Conservation (phyloP, 108 stramenopile species). For the Halocafeteria seosinensis region DNA sequence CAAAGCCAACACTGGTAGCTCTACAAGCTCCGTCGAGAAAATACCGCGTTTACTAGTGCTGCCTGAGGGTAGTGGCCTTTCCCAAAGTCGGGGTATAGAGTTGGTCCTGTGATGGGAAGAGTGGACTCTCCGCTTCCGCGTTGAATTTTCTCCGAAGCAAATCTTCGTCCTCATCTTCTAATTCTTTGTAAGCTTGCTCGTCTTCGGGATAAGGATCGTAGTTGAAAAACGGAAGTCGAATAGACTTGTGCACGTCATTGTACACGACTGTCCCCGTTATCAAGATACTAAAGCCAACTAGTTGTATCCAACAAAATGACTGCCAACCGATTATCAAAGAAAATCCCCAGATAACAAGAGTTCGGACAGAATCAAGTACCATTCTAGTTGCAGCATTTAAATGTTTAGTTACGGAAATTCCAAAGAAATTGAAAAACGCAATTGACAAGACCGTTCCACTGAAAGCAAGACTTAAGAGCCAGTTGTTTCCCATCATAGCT, state of each 20-base stretch:
- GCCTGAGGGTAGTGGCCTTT: too few species aligned
- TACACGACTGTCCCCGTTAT: not conserved
- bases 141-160: too few species aligned
- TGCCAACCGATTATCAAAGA: not conserved
- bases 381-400: not conserved
- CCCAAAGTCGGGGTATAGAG: too few species aligned
- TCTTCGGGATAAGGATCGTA: not conserved
- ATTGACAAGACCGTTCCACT: not conserved
- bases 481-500: not conserved
- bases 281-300: not conserved
- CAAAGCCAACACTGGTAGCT: too few species aligned
- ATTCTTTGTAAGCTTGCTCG: too few species aligned
- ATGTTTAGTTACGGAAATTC: not conserved
- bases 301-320: not conserved
- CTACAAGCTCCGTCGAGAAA: too few species aligned
- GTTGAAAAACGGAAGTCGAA: not conserved
- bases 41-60: too few species aligned
- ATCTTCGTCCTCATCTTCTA: too few species aligned
- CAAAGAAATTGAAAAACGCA: not conserved
- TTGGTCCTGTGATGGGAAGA: too few species aligned
- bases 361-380: not conserved
- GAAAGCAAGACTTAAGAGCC: not conserved
- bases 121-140: too few species aligned
- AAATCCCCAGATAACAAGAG: slow-evolving; percentile 1
- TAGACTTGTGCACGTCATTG: not conserved